phyloP scores from a whole-genome alignment of 73 alveolate species.

The Symbiodinium pilosum region DNA sequence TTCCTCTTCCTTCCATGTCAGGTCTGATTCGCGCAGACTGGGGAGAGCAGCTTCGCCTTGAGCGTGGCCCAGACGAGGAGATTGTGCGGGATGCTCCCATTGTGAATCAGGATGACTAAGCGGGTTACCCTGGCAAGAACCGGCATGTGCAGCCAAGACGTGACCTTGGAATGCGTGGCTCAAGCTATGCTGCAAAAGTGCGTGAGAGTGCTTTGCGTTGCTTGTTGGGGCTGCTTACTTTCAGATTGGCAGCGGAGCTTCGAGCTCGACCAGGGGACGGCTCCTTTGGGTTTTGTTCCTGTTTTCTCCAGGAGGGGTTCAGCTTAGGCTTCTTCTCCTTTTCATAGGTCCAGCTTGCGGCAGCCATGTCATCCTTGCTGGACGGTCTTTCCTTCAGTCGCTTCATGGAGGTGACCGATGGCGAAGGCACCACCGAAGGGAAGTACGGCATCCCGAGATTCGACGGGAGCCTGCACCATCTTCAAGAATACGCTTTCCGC shows the following conservation, averaged over 20 bases:
- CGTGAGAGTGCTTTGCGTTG: too few relatives aligned
- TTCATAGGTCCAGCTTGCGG: neutral
- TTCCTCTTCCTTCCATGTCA: too few relatives aligned
- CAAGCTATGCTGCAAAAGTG: too few relatives aligned
- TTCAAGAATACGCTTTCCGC: neutral
- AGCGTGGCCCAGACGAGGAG: too few relatives aligned
- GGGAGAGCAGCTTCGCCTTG: too few relatives aligned
- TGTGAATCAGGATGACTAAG: too few relatives aligned
- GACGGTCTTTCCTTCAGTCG: neutral
- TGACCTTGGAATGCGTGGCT: too few relatives aligned
- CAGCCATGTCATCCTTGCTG: too few relatives aligned
- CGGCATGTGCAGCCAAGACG: too few relatives aligned
- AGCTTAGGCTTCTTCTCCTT: neutral
- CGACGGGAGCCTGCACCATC: neutral
- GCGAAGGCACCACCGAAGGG: neutral
- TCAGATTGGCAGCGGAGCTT: conserved; percentile 4
- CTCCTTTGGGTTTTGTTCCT: neutral
- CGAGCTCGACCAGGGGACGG: neutral
- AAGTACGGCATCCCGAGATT: neutral
- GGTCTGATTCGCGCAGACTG: too few relatives aligned
- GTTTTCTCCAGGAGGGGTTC: neutral
- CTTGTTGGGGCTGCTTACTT: neutral
- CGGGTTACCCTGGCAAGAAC: too few relatives aligned
- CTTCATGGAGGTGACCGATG: neutral
- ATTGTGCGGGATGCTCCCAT: too few relatives aligned